Evolutionary conservation across 345 rosid species (phyloP), one percentile per base, ranked within the genome.

Genomic region (Rubroshorea leprosula): DNA sequence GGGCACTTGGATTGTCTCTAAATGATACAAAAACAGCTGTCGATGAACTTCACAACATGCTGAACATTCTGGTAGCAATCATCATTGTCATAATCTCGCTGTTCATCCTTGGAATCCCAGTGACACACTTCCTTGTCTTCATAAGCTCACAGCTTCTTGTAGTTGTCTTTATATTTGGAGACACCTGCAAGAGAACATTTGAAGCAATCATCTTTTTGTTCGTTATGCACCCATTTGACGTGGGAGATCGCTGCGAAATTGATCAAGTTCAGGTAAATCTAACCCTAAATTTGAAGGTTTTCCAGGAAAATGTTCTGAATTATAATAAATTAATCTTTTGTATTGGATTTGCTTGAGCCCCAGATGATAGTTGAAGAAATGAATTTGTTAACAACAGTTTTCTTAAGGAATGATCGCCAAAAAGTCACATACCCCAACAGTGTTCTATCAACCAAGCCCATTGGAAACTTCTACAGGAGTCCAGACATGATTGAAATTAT

Each of bases 281-380:
- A 4, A 27, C 8, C 1, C 6, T 51, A 16, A 12, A 17, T 23
- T 49, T 51, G 23, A 44, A 39, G 43, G 2, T 9, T 54, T 3
- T 51, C 15, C 31, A 27, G 31, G 14, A 39, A 39, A 39, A 8
- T n/a, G n/a, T n/a, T n/a, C n/a, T 29, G 35, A 4, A 29, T 29
- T 9, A 29, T 29, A 29, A 39, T 5, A 8, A 14, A 13, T 39
- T 7, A 2, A 39, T 39, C 14, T 39, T 39, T 39, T 44, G 14
- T 14, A 13, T 2, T 44, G 47, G 18, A 44, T 29, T 46, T 57
- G 5, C 21, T 66, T 54, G 60, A 23, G 46, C 35, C 23, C 49
- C 76, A 81, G 83, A 63, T 78, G 78, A 48, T 41, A 10, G 87
- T 78, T 1, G 78, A 78, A 55, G 87, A 82, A 62, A 82, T 82